Base-by-base conservation (phyloP, 495 filamentous ascomycete species). In the Penicillium daleae region DNA sequence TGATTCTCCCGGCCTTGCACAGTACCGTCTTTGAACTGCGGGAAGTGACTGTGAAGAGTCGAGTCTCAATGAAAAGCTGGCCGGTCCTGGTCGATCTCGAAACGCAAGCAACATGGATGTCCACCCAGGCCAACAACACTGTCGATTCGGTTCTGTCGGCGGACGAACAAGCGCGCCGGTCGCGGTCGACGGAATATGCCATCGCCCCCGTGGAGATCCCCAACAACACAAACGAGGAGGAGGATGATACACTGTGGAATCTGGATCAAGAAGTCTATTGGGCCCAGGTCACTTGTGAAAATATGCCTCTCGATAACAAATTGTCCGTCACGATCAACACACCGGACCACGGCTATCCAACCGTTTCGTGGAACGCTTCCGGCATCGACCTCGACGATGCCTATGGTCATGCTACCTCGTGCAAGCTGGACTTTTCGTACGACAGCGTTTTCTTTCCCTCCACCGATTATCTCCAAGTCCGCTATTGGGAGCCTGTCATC, bases 251-350 rank as follows among this genome's bases (percentile, higher is more conserved):
- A 3, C 62, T 75, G 22, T 79, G 77, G 77, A 65, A 66, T 3
- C 39, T 79, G 19, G 74, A 79, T 52, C 73, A 78, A 55, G 76
- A 72, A 15, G 33, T 79, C 17, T 79, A 78, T 66, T 79, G 77
- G 77, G 62, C 76, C 3, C 48, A 78, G 15, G 49, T 74, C 15
- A 42, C 56, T 2, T 79, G 77, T 40, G 29, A 70, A 3, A 56
- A 74, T 44, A 48, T 77, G 7, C 9, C 66, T 0, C 56, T 66
- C 35, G 59, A 73, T 15, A 50, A 69, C 17, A 51, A 63, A 3
- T 57, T 79, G 1, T 65, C 71, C 0, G 68, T 75, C 9, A 50
- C 63, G 8, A 61, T 76, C 26, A 63, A 71, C 31, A 58, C 70
- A 1, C 61, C 74, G 10, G 58, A 60, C 2, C 21, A 56, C 4